These are phyloP conservation scores for Firmiana major DNA, from an alignment of 345 rosid genomes.

Conservation along the genomic window DNA sequence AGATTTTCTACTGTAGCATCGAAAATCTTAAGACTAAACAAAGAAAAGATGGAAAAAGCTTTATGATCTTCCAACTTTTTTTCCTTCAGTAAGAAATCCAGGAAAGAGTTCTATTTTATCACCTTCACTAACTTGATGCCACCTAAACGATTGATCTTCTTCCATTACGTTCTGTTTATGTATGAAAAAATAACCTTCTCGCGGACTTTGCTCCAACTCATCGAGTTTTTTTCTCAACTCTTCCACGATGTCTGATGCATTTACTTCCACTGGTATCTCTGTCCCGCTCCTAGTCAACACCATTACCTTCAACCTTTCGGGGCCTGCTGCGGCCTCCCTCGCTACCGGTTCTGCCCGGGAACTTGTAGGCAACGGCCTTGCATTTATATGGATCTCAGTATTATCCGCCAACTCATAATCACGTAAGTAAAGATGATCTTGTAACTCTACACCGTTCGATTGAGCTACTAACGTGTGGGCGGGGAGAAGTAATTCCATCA, in stretches of 20 bases:
- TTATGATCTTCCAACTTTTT: conserved; percentile 28
- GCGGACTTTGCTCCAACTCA: conserved; percentile 61
- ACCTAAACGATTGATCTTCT: conserved; percentile 68
- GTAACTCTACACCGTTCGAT: conserved; percentile 29
- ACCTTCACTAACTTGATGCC: conserved; percentile 66
- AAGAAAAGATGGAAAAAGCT: background rate
- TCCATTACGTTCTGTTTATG: conserved; percentile 76
- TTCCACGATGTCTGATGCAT: conserved; percentile 55
- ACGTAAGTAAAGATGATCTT: conserved; percentile 25
- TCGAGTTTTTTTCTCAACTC: conserved; percentile 64
- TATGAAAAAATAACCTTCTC: conserved; percentile 73
- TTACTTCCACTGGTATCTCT: conserved; percentile 63
- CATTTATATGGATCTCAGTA: conserved; percentile 27
- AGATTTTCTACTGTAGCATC: background rate
- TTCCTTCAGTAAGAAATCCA: conserved; percentile 39
- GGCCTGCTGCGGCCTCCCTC: background rate
- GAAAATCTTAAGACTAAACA: background rate
- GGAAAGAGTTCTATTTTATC: conserved; percentile 66
- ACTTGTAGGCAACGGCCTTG: conserved; percentile 31
- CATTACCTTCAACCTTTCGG: conserved; percentile 57
- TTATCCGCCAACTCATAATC: conserved; percentile 34
- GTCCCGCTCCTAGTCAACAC: conserved; percentile 57
- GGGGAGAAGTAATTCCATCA: conserved; percentile 29
- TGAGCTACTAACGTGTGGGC: conserved; percentile 28
- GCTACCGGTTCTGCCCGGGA: conserved; percentile 15